Conservation (phyloP, 2,329 filamentous ascomycete genomes). For the Fusarium mangiferae region DNA sequence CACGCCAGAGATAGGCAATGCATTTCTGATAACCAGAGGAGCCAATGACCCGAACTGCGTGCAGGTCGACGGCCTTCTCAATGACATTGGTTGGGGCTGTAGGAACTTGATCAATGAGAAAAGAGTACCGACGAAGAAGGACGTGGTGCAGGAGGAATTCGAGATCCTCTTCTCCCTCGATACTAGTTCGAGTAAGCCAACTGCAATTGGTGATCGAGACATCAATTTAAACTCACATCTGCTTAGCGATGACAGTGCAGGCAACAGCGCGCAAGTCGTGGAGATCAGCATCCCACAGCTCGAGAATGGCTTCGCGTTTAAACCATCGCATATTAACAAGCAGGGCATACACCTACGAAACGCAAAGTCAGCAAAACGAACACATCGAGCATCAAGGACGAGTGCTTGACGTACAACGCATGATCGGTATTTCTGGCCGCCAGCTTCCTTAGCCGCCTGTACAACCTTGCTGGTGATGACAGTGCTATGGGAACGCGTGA, state of each 20-base stretch:
- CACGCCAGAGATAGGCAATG: conserved; percentile 90
- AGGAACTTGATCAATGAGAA: conserved; percentile 75
- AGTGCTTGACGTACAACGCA: conserved; percentile 69
- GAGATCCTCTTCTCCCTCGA: conserved; percentile 84
- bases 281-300: conserved; percentile 93
- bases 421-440: conserved; percentile 75
- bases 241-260: conserved; percentile 92
- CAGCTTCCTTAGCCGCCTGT: conserved; percentile 82
- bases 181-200: conserved; percentile 60
- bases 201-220: neutral
- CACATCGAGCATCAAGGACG: neutral
- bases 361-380: neutral
- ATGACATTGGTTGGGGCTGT: conserved; percentile 87
- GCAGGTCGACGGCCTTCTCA: conserved; percentile 92
- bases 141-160: conserved; percentile 82
- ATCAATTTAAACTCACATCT: conserved; percentile 57
- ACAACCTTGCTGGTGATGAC: conserved; percentile 86
- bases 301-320: conserved; percentile 77
- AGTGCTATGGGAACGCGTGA: conserved; percentile 84
- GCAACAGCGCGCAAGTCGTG: conserved; percentile 82
- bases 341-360: conserved; percentile 72
- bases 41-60: conserved; percentile 88
- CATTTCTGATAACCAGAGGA: conserved; percentile 97
- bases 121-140: conserved; percentile 88
- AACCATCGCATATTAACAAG: conserved; percentile 81